Conservation (phyloP, 257 asterid genomes). For the Solanum clarkiae region DNA sequence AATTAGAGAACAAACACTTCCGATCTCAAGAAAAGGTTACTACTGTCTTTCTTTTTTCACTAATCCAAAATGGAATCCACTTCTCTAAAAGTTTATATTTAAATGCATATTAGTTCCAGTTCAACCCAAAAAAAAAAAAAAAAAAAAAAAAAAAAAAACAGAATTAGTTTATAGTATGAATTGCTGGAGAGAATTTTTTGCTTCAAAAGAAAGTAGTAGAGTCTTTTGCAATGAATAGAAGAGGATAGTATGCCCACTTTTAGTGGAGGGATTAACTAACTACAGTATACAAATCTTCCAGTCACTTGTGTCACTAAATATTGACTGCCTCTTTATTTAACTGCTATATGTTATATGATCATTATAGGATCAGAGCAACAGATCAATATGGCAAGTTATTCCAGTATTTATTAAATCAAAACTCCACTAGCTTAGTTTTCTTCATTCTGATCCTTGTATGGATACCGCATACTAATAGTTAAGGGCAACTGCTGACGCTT, state of each 20-base stretch:
- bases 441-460: background rate
- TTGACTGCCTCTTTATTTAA: background rate
- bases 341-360: background rate
- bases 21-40: background rate
- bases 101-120: background rate
- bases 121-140: background rate
- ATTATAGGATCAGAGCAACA: background rate
- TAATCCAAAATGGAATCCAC: background rate
- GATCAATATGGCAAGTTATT: background rate
- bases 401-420: background rate
- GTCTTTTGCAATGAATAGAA: background rate
- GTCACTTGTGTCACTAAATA: background rate
- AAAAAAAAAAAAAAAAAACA: background rate
- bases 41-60: background rate
- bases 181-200: background rate
- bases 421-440: background rate
- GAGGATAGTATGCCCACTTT: background rate
- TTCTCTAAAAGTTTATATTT: background rate
- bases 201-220: background rate
- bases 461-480: background rate
- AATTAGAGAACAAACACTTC: background rate
- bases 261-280: background rate
- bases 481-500: background rate
- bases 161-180: background rate
- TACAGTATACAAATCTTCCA: background rate